phyloP scores from a whole-genome alignment of 176 grass and related monocot genomes.

The Triticum dicoccoides region DNA sequence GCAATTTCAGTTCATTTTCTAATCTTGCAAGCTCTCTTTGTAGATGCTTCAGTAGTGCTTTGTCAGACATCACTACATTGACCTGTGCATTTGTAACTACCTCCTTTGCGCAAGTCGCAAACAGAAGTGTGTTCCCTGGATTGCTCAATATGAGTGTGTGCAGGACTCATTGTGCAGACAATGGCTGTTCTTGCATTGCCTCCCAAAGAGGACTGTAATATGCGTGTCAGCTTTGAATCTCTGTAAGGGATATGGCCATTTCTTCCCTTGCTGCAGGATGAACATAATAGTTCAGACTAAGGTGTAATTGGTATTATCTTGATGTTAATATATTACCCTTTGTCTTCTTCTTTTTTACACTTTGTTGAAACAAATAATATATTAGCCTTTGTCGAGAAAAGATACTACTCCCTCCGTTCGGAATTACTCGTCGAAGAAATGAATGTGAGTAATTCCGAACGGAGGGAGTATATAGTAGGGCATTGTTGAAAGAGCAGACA shows the following conservation, averaged over 20 bases:
- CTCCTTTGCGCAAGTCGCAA: slow-evolving; percentile 88
- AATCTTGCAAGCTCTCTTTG: slow-evolving; percentile 84
- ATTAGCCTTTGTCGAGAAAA: no score
- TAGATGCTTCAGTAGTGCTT: slow-evolving; percentile 80
- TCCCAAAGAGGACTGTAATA: slow-evolving; percentile 80
- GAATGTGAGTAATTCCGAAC: no score
- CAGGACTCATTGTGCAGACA: slow-evolving; percentile 95
- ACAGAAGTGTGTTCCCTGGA: slow-evolving; percentile 88
- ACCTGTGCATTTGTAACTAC: slow-evolving; percentile 91
- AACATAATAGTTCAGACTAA: slow-evolving; percentile 23
- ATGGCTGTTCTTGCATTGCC: slow-evolving; percentile 90
- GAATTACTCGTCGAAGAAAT: no score
- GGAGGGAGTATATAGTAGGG: no score
- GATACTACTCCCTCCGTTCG: no score
- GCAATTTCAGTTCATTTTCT: slow-evolving; percentile 63
- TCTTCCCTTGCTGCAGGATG: slow-evolving; percentile 73
- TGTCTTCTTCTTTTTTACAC: no score
- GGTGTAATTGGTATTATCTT: neutral
- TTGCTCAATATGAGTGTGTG: slow-evolving; percentile 81
- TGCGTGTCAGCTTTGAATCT: slow-evolving; percentile 93
- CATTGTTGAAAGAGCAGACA: neutral
- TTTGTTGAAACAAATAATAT: no score
- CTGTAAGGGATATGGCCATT: slow-evolving; percentile 89
- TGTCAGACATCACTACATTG: slow-evolving; percentile 98
- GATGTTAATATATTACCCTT: no score